These are phyloP conservation scores for Vigna unguiculata DNA, from an alignment of 306 rosid species.

Conservation along the genomic window DNA sequence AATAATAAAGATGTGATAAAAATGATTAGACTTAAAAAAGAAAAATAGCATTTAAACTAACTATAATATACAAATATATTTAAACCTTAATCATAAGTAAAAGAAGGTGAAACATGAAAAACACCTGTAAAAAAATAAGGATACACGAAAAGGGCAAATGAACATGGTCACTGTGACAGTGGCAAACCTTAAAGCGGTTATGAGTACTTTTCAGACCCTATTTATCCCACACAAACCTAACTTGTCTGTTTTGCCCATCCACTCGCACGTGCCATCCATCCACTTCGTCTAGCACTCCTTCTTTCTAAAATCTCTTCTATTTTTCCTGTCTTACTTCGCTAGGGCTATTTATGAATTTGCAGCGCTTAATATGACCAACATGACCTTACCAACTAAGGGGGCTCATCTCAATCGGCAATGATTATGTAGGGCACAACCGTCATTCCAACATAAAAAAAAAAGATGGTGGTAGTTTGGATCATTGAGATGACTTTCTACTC, in stretches of 20 bases:
- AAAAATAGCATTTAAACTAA: not conserved
- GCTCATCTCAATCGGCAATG: conserved; percentile 19
- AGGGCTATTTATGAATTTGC: conserved; percentile 49
- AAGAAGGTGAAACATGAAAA: conserved; percentile 47
- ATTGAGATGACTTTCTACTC: conserved; percentile 77
- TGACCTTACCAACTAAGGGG: conserved; percentile 50
- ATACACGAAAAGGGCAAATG: conserved; percentile 53
- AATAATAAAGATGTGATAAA: not conserved
- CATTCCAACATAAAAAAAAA: conserved; percentile 37
- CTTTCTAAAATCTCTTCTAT: conserved; percentile 34
- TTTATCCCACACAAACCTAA: conserved; percentile 54
- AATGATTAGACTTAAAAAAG: not conserved
- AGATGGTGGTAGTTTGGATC: conserved; percentile 66
- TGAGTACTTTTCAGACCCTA: conserved; percentile 58
- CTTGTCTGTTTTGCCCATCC: conserved; percentile 55
- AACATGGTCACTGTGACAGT: conserved; percentile 56
- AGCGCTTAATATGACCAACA: conserved; percentile 25
- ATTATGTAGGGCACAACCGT: conserved; percentile 57
- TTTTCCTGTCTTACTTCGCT: conserved; percentile 44
- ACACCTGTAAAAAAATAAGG: conserved; percentile 58
- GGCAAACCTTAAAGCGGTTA: conserved; percentile 67
- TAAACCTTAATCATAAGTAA: conserved; percentile 35
- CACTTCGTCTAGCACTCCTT: conserved; percentile 43
- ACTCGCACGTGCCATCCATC: conserved; percentile 58
- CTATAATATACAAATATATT: not conserved